Evolutionary conservation across 2,329 filamentous ascomycete species (phyloP).

Genomic region (Alternaria sp.): DNA sequence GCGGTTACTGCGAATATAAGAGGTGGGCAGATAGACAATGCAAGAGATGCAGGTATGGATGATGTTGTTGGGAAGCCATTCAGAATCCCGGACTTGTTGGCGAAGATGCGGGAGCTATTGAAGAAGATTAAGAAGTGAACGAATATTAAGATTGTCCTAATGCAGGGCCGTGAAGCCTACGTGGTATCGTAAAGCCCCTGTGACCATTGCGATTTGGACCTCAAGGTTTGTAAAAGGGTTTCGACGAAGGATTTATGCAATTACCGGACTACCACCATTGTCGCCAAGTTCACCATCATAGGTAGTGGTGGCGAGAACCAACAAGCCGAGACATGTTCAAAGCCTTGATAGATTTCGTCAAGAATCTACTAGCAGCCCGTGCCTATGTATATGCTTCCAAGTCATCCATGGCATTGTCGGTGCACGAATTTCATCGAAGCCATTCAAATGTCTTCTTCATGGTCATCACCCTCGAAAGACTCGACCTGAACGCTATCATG

Average conservation of each 20-base stretch:
- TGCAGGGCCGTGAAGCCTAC: not conserved
- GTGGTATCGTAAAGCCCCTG: not conserved
- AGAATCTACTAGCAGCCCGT: not conserved
- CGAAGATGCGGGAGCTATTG: slow-evolving; percentile 34
- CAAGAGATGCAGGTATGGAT: slow-evolving; percentile 46
- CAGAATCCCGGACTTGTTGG: slow-evolving; percentile 41
- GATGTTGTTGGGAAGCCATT: slow-evolving; percentile 49
- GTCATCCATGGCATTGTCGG: not conserved
- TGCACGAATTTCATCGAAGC: not conserved
- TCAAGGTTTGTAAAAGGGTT: too few species aligned
- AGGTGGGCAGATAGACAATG: slow-evolving; percentile 42
- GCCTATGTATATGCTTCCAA: too few species aligned
- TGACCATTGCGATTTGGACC: not conserved
- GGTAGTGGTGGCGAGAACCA: not conserved
- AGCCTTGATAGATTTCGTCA: not conserved
- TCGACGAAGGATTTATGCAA: too few species aligned
- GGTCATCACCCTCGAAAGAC: not conserved
- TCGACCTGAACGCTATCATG: not conserved
- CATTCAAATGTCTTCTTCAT: not conserved
- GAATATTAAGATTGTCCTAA: not conserved
- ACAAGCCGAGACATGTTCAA: not conserved
- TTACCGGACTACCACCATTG: not conserved
- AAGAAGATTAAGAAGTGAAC: slow-evolving; percentile 17
- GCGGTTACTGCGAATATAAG: slow-evolving; percentile 50
- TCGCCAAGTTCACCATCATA: too few species aligned